These are phyloP conservation scores for Sedum album DNA, from an alignment of 164 flowering plant genomes.

Conservation along the genomic window DNA sequence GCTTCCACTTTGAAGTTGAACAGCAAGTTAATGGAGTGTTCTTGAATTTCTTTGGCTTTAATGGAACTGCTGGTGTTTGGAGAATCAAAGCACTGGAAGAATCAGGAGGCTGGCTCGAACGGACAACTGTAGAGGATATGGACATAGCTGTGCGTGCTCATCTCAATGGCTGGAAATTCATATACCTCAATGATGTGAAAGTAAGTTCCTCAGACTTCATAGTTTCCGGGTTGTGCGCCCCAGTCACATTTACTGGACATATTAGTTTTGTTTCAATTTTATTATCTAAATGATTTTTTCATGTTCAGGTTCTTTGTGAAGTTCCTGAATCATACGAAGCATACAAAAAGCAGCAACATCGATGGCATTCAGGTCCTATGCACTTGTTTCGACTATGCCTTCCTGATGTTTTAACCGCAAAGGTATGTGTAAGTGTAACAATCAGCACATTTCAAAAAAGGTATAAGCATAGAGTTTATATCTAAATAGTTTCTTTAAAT, in stretches of 20 bases:
- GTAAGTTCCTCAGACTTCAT: constrained; percentile 20
- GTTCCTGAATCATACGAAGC: constrained; percentile 84
- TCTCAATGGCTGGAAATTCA: constrained; percentile 76
- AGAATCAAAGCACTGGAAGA: constrained; percentile 73
- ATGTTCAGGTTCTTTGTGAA: constrained; percentile 61
- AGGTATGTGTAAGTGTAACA: constrained; percentile 27
- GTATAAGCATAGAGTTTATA: neutral
- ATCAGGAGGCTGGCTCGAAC: constrained; percentile 84
- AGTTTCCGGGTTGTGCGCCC: too few relatives aligned
- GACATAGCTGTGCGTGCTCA: constrained; percentile 82
- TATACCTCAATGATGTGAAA: constrained; percentile 70
- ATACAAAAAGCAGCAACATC: constrained; percentile 72
- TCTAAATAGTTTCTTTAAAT: neutral
- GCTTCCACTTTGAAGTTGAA: constrained; percentile 83
- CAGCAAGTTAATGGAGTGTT: constrained; percentile 80
- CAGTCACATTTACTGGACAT: neutral
- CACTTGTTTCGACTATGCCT: constrained; percentile 73
- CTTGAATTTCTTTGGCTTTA: constrained; percentile 71
- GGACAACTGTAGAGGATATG: constrained; percentile 85
- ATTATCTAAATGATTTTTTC: neutral
- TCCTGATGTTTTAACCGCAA: constrained; percentile 51
- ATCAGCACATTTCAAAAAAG: neutral
- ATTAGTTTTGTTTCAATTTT: neutral
- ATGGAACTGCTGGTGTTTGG: constrained; percentile 88
- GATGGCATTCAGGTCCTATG: constrained; percentile 95